These are phyloP conservation scores for Aspergillus quadrilineatus DNA, from an alignment of 2,329 filamentous ascomycete genomes.

Conservation along the genomic window DNA sequence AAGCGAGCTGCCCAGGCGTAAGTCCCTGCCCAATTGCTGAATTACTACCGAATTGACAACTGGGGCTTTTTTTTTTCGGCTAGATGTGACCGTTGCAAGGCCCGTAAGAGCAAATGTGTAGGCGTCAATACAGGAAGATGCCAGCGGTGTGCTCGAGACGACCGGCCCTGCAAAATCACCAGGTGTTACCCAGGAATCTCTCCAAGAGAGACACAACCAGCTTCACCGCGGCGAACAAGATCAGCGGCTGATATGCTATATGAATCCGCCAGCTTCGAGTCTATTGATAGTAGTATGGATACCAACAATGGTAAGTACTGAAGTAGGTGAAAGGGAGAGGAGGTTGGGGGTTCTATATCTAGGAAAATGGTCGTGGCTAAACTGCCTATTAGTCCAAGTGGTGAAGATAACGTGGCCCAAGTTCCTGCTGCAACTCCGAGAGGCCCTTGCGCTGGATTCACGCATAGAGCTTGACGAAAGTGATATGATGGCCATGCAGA, in stretches of 20 bases:
- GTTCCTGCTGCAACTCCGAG: conserved; percentile 18
- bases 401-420: conserved; percentile 13
- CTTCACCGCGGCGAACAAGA: background rate
- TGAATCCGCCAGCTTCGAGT: background rate
- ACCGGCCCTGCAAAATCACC: background rate
- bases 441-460: conserved; percentile 18
- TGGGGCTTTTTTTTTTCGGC: background rate
- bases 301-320: background rate
- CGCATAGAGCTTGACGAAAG: conserved; percentile 9
- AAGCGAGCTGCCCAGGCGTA: conserved; percentile 1
- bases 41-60: too few relatives aligned
- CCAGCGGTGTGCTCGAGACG: conserved; percentile 17
- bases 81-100: conserved; percentile 37
- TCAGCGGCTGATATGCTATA: too few relatives aligned
- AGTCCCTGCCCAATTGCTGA: background rate
- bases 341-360: too few relatives aligned
- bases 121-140: conserved; percentile 27
- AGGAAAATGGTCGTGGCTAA: background rate
- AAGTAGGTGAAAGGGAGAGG: background rate
- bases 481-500: conserved; percentile 18
- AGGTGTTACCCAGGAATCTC: background rate
- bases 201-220: background rate
- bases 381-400: background rate
- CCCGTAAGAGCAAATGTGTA: conserved; percentile 38
- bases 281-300: background rate